Evolutionary conservation across 2,329 filamentous ascomycete species (phyloP).

Genomic region (Aurifilum marmelostoma): DNA sequence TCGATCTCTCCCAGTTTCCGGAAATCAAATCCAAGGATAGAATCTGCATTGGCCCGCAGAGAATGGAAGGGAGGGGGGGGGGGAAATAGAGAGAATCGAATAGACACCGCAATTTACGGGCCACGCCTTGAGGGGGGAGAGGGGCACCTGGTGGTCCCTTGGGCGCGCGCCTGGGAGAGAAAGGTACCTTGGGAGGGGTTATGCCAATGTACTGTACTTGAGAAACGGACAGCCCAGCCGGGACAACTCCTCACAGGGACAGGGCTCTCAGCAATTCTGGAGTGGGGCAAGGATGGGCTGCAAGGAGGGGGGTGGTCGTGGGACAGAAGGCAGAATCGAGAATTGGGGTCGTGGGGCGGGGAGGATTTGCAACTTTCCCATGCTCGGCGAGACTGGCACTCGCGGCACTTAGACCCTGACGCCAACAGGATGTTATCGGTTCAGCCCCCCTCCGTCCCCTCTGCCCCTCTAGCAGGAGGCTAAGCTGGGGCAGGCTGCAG

Average conservation of each 20-base stretch:
- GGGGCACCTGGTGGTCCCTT: slow-evolving; percentile 1
- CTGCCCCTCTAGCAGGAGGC: background rate
- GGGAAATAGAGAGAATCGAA: too few relatives aligned
- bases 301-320: slow-evolving; percentile 4
- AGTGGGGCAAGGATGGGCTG: background rate
- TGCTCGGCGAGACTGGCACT: slow-evolving; percentile 2
- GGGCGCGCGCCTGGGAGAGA: background rate
- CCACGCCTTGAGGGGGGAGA: background rate
- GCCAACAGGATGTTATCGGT: background rate
- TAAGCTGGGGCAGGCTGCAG: background rate
- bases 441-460: background rate
- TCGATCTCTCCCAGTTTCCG: slow-evolving; percentile 5
- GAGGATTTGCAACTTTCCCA: slow-evolving; percentile 8
- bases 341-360: slow-evolving; percentile 10
- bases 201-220: background rate
- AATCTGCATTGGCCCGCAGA: slow-evolving; percentile 4
- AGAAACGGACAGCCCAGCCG: background rate
- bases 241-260: background rate
- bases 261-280: background rate
- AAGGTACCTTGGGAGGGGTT: background rate
- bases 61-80: background rate
- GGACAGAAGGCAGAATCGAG: slow-evolving; percentile 14
- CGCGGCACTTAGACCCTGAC: slow-evolving; percentile 1
- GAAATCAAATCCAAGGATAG: background rate
- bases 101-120: slow-evolving; percentile 9